Evolutionary conservation across 2,329 filamentous ascomycete species (phyloP), one percentile per base, ranked within the genome.

Genomic region (Fusarium chlamydosporum): DNA sequence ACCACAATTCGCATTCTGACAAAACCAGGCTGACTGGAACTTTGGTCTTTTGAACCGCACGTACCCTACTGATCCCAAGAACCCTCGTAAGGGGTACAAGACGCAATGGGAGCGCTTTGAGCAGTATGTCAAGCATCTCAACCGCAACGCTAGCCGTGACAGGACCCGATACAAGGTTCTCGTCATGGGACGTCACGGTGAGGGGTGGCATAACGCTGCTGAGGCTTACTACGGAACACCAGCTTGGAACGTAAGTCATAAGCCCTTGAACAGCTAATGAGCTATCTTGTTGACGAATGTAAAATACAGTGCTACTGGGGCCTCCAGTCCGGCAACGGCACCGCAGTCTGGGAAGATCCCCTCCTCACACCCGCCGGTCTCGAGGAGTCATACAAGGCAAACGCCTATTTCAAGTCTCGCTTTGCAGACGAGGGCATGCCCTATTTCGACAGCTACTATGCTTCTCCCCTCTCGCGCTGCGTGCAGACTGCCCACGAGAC

Each of bases 151-250:
- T 5, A 75, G 82, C n/a, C 75, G 77, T 11, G 82, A 81, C 48
- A 83, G 43, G 35, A 68, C 84, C 15, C 79, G 82, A 31, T 92
- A 91, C 80, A 90, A 91, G 72, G 82, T 93, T 11, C 75, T 93
- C 31, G 89, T 89, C 77, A 82, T 92, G 76, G 90, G 87, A 4
- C 87, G 91, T 38, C 91, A 93, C 74, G 91, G 91, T 23, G 85
- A 93, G 77, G 91, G 91, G 13, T 87, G 81, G 70, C 86, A 89
- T 67, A 89, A 89, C 67, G 83, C 83, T 8, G 90, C 89, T 15
- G 88, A 92, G 77, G 81, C 82, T 29, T 90, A 83, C 75, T 92
- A 91, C 70, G 89, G 89, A 46, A 92, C 89, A 0, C 85, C 87
- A 2, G 87, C 86, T 4, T 92, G 90, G 90, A 89, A 92, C 75